Evolutionary conservation across 257 asterid species (phyloP).

Genomic region (Salvia miltiorrhiza): DNA sequence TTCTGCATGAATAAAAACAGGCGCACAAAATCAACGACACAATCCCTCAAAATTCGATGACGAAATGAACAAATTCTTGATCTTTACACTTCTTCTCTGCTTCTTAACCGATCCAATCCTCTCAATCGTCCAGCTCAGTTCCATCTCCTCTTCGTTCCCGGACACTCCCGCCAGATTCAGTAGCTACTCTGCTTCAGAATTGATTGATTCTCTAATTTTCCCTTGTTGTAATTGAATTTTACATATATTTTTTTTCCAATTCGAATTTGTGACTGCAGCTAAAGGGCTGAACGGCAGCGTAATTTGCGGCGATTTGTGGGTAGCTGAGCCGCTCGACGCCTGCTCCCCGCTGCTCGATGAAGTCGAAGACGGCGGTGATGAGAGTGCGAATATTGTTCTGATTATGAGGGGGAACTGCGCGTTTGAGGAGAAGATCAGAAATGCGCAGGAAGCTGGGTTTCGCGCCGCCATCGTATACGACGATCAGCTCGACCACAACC

Average conservation of each 20-base stretch:
- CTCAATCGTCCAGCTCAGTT: constrained; percentile 23
- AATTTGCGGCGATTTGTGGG: constrained; percentile 26
- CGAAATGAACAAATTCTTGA: constrained; percentile 23
- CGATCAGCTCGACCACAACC: constrained; percentile 23
- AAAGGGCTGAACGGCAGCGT: constrained; percentile 6
- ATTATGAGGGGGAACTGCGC: constrained; percentile 32
- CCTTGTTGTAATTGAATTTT: background rate
- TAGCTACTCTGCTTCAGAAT: background rate
- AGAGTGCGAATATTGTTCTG: constrained; percentile 20
- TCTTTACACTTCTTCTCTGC: constrained; percentile 15
- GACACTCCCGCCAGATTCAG: constrained; percentile 34
- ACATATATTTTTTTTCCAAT: background rate
- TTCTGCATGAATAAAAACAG: background rate
- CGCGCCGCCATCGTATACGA: constrained; percentile 30
- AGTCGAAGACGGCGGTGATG: background rate
- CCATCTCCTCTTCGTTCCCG: constrained; percentile 19
- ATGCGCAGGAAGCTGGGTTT: constrained; percentile 34
- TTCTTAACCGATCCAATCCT: constrained; percentile 5
- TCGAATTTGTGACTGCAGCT: constrained; percentile 12
- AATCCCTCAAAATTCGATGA: constrained; percentile 8
- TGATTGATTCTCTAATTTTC: background rate
- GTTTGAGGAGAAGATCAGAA: constrained; percentile 33
- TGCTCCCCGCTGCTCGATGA: constrained; percentile 25
- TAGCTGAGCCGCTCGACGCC: constrained; percentile 30
- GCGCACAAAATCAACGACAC: background rate